These are phyloP conservation scores for Termitomyces sp. DNA, from an alignment of 768 basidiomycete species.

Conservation along the genomic window DNA sequence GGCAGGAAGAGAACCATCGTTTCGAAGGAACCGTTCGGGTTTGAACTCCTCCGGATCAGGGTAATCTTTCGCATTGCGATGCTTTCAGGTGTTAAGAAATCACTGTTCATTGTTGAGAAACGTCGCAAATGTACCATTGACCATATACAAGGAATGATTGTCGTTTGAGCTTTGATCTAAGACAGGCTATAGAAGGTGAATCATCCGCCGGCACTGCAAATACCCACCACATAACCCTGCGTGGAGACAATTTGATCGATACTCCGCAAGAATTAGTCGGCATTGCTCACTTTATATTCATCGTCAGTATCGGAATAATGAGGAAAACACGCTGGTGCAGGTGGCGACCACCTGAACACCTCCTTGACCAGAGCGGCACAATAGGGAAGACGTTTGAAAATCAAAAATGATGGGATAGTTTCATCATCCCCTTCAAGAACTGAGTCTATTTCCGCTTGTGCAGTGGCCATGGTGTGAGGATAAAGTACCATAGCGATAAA, in stretches of 20 bases:
- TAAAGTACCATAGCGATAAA: background rate
- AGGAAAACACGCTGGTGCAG: background rate
- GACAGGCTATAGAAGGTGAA: background rate
- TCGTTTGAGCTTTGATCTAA: background rate
- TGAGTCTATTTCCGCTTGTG: background rate
- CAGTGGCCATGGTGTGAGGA: background rate
- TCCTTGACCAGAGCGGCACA: background rate
- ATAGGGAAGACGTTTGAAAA: background rate
- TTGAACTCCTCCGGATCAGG: background rate
- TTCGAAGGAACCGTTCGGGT: background rate
- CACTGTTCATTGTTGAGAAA: background rate
- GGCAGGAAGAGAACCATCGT: background rate
- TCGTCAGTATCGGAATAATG: background rate
- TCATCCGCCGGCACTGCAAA: background rate
- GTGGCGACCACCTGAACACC: background rate
- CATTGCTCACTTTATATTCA: background rate
- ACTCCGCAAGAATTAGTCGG: background rate
- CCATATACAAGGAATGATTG: conserved; percentile 1
- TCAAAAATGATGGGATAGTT: background rate
- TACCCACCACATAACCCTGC: background rate
- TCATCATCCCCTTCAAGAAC: background rate
- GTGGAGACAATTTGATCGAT: background rate
- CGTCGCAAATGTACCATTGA: background rate
- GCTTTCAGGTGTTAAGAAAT: background rate
- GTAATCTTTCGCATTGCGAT: background rate